Conservation (phyloP, 768 basidiomycete species). For the Candolleomyces aberdarensis region DNA sequence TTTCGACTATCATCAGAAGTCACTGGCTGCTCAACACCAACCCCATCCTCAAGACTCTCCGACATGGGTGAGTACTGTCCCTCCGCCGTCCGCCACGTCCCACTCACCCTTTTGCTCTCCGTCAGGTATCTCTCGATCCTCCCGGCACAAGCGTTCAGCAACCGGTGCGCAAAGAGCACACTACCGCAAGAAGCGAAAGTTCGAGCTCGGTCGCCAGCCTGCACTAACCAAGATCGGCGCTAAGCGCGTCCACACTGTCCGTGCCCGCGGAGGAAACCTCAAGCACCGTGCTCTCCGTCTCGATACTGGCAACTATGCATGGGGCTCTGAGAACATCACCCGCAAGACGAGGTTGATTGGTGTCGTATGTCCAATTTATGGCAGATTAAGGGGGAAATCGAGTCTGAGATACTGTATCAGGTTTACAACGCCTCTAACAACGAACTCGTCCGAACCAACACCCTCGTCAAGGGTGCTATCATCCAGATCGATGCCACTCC, state of each 20-base stretch:
- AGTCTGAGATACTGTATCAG: constrained; percentile 32
- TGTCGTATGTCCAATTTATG: constrained; percentile 65
- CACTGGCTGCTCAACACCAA: constrained; percentile 38
- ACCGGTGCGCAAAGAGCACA: constrained; percentile 90
- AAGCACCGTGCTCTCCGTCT: constrained; percentile 97
- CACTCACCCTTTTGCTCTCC: constrained; percentile 11
- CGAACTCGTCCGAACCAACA: constrained; percentile 99
- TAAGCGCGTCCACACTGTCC: constrained; percentile 94
- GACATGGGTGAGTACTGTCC: constrained; percentile 67
- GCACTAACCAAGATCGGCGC: constrained; percentile 96
- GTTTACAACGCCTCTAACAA: constrained; percentile 99
- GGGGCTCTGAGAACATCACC: constrained; percentile 93
- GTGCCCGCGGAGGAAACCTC: constrained; percentile 91
- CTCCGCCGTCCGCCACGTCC: constrained; percentile 12
- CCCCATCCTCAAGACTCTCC: constrained; percentile 67
- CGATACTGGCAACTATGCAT: constrained; percentile 97
- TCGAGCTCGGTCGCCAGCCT: constrained; percentile 98
- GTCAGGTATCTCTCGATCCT: constrained; percentile 93
- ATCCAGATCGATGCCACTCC: constrained; percentile 98
- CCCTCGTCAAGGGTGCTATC: constrained; percentile 94
- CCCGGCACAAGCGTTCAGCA: constrained; percentile 95
- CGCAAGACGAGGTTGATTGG: constrained; percentile 94
- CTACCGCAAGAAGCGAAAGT: constrained; percentile 99
- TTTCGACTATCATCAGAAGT: constrained; percentile 53
- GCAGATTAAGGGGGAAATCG: not conserved